phyloP scores from a whole-genome alignment of 2,329 filamentous ascomycete species.

The Pezicula radicicola region DNA sequence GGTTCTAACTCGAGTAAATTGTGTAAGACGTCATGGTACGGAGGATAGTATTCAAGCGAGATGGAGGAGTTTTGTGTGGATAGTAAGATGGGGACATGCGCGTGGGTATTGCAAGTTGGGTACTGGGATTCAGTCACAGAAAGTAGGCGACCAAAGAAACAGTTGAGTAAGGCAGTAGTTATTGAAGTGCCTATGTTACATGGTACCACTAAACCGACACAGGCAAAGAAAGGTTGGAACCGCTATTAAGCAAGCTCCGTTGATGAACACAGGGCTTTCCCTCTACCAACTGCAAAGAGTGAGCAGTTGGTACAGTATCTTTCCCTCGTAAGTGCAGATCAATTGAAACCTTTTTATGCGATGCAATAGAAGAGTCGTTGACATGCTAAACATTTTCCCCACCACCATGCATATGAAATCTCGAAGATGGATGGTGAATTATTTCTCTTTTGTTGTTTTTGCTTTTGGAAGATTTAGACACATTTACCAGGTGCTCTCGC shows the following conservation, averaged over 20 bases:
- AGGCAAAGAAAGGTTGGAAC: constrained; percentile 11
- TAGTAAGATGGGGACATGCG: too few relatives aligned
- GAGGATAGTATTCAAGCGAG: too few relatives aligned
- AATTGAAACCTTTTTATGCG: constrained; percentile 45
- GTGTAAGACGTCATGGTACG: too few relatives aligned
- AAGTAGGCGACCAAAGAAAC: too few relatives aligned
- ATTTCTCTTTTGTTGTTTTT: constrained; percentile 7
- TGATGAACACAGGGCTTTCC: constrained; percentile 96
- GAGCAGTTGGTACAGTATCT: constrained; percentile 73
- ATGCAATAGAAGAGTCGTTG: constrained; percentile 9
- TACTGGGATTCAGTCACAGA: too few relatives aligned
- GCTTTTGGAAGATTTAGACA: constrained; percentile 3
- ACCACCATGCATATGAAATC: constrained; percentile 1
- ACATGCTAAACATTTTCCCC: constrained; percentile 18
- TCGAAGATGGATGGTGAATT: neutral
- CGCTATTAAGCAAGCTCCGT: constrained; percentile 84
- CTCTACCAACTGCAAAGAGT: constrained; percentile 50
- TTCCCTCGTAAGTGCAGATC: constrained; percentile 97
- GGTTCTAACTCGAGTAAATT: too few relatives aligned
- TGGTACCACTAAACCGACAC: neutral
- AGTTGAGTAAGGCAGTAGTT: too few relatives aligned
- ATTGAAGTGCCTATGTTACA: neutral
- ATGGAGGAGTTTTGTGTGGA: too few relatives aligned
- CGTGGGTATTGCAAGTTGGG: too few relatives aligned
- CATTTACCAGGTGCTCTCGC: constrained; percentile 41